These are phyloP conservation scores for Pisolithus orientalis DNA, from an alignment of 768 basidiomycete genomes.

Conservation along the genomic window DNA sequence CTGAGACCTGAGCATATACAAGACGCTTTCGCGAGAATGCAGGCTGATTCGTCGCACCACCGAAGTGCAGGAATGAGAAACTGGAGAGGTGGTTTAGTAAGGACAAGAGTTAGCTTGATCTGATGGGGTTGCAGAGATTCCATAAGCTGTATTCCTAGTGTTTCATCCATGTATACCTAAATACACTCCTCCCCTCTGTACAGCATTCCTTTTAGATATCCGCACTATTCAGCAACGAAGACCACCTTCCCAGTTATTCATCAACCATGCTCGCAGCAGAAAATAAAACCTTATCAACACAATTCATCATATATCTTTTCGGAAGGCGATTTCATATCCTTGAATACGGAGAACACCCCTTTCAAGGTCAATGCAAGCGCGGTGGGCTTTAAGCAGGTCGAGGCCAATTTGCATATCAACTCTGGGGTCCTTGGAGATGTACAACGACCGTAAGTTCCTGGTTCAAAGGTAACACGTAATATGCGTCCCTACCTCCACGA, in stretches of 20 bases:
- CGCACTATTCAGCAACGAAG: too few relatives aligned
- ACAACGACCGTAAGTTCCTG: background rate
- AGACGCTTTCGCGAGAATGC: conserved; percentile 88
- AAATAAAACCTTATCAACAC: too few relatives aligned
- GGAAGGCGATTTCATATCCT: conserved; percentile 83
- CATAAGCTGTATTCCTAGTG: background rate
- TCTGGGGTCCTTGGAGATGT: conserved; percentile 41
- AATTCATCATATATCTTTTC: background rate
- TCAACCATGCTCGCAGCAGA: too few relatives aligned
- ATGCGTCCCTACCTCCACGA: conserved; percentile 71
- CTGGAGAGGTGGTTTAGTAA: conserved; percentile 79
- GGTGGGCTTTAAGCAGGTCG: conserved; percentile 99
- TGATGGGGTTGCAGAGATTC: conserved; percentile 18
- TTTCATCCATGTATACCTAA: background rate
- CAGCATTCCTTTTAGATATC: too few relatives aligned
- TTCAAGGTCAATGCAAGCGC: conserved; percentile 90
- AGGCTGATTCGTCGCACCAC: conserved; percentile 74
- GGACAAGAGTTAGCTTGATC: conserved; percentile 76
- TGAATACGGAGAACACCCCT: conserved; percentile 90
- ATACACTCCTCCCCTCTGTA: background rate
- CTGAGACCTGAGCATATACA: conserved; percentile 82
- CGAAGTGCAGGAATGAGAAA: conserved; percentile 85
- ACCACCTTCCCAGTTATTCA: too few relatives aligned
- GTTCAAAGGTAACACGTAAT: background rate
- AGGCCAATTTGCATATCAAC: conserved; percentile 92